Base-by-base conservation (phyloP, 2,329 filamentous ascomycete species). In the Cryphonectria nitschkei region DNA sequence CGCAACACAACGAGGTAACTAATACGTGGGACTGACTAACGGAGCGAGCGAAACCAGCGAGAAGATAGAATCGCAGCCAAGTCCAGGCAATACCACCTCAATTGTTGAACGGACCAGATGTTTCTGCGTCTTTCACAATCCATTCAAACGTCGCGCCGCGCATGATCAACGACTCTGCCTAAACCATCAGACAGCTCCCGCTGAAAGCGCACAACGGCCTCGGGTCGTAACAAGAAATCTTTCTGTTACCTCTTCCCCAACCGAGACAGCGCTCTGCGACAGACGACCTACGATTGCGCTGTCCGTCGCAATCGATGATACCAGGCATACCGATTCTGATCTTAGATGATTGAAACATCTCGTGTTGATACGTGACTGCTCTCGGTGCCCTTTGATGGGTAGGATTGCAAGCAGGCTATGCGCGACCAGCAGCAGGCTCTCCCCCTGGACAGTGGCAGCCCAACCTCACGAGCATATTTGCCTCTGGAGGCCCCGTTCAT, bases 401-500 rank as follows among this genome's bases (percentile, higher is more conserved):
- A 29, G n/a, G n/a, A 26, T 2, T 3, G n/a, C 11, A 29, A 32
- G 54, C 26, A 32, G 54, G 54, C 54, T 34, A 26, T 6, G 29
- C 8, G 54, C 14, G 13, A 16, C 54, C 26, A 58, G 54, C 54
- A 34, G 54, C 54, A 58, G 54, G 54, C 54, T 54, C 54, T 32
- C 3, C 54, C 13, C 16, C 60, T 41, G 41, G 34, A 9, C n/a
- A 43, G 37, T 26, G 61, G 37, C 37, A 63, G 26, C 37, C 61
- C 61, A 46, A 11, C 34, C 14, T 29, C 4, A 26, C 34, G 34
- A 34, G 22, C 60, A 63, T 63, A 37, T 69, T 46, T 39, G 26
- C 63, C 32, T 65, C 68, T 62, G 67, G 52, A 41, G 54, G 62
- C 62, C 32, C 43, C 63, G 39, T 66, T 46, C 43, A 50, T 65